These are phyloP conservation scores for Diaporthe vexans DNA, from an alignment of 2,329 filamentous ascomycete genomes.

Conservation along the genomic window DNA sequence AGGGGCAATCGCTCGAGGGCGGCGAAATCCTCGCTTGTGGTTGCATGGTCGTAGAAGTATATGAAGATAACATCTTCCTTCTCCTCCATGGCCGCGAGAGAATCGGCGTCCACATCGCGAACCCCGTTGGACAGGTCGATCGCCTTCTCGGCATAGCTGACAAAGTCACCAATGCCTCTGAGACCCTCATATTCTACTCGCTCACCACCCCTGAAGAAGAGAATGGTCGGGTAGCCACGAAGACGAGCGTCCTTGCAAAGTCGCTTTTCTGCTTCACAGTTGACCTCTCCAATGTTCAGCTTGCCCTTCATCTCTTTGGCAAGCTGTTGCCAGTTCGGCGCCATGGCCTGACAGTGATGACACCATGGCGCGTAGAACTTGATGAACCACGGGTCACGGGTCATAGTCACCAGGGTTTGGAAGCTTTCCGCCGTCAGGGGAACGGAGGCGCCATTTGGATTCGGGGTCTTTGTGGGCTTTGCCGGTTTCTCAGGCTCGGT, in stretches of 20 bases:
- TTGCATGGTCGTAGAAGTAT: conserved; percentile 98
- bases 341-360: conserved; percentile 93
- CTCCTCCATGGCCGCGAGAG: conserved; percentile 87
- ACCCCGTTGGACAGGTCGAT: conserved; percentile 83
- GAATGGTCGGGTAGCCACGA: conserved; percentile 86
- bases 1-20: conserved; percentile 89
- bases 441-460: conserved; percentile 81
- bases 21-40: conserved; percentile 90
- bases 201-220: conserved; percentile 94
- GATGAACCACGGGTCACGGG: conserved; percentile 95
- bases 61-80: conserved; percentile 96
- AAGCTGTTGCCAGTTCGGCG: conserved; percentile 89
- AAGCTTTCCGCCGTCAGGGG: conserved; percentile 87
- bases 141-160: conserved; percentile 89
- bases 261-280: conserved; percentile 87
- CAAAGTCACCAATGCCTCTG: conserved; percentile 90
- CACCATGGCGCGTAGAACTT: conserved; percentile 99
- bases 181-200: conserved; percentile 94
- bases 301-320: conserved; percentile 91
- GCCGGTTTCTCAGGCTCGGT: conserved; percentile 60
- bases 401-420: conserved; percentile 86
- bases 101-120: conserved; percentile 81
- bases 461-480: conserved; percentile 72
- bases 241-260: conserved; percentile 94
- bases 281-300: conserved; percentile 95